These are phyloP conservation scores for Aspergillus ruber DNA, from an alignment of 2,329 filamentous ascomycete species.

Conservation along the genomic window DNA sequence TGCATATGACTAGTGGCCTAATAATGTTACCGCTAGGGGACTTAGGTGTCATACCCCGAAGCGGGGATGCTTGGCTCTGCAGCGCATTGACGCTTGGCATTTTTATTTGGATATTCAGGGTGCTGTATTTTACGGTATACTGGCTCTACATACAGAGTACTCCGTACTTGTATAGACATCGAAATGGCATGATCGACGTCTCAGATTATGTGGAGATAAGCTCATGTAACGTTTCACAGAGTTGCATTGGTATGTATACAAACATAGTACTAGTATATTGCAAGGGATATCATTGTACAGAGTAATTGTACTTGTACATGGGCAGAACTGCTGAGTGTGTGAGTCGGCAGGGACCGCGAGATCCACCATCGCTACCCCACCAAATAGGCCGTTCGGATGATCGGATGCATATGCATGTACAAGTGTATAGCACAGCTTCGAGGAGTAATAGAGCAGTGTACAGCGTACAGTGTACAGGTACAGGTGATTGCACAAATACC, in stretches of 20 bases:
- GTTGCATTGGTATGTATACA: conserved; percentile 10
- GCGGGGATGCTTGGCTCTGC: conserved; percentile 16
- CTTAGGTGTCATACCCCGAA: neutral
- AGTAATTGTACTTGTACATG: no score
- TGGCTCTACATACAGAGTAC: conserved; percentile 8
- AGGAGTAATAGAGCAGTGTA: no score
- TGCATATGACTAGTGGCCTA: no score
- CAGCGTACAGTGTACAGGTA: no score
- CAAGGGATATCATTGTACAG: no score
- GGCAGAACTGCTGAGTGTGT: no score
- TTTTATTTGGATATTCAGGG: conserved; percentile 9
- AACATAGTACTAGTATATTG: neutral
- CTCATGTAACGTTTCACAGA: conserved; percentile 32
- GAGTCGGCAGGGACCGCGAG: no score
- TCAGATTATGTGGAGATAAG: conserved; percentile 34
- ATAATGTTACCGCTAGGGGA: neutral
- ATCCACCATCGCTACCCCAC: neutral
- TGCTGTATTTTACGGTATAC: neutral
- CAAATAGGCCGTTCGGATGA: neutral
- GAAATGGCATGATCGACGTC: conserved; percentile 14
- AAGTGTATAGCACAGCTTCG: conserved; percentile 2
- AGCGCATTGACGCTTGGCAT: conserved; percentile 16
- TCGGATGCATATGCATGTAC: neutral
- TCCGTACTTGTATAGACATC: neutral
- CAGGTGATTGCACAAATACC: no score